Evolutionary conservation across 2,329 filamentous ascomycete species (phyloP).

Genomic region (Biscogniauxia marginata): DNA sequence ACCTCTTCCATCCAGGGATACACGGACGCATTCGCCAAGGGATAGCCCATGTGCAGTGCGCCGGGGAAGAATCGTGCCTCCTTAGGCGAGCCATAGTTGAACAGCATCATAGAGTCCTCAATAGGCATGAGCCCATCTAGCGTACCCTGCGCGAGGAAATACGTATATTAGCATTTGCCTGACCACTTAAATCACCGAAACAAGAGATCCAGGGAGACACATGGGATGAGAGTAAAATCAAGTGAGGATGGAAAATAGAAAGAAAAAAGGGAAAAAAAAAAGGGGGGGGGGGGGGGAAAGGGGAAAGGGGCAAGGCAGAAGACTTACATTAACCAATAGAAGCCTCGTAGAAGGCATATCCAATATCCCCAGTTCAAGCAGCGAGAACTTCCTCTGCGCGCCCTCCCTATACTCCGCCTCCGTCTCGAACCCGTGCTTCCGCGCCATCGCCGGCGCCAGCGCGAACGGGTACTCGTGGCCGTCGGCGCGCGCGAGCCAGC

Average conservation of each 20-base stretch:
- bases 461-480: constrained; percentile 66
- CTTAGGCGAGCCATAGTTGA: constrained; percentile 64
- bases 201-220: no score
- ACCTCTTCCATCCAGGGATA: constrained; percentile 63
- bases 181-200: no score
- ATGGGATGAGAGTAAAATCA: no score
- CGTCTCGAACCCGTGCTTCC: constrained; percentile 60
- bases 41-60: constrained; percentile 67
- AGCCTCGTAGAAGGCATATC: constrained; percentile 55
- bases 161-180: not conserved
- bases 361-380: constrained; percentile 59
- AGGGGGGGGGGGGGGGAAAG: not conserved
- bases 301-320: not conserved
- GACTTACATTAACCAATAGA: constrained; percentile 58
- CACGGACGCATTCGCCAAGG: constrained; percentile 54
- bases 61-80: constrained; percentile 63
- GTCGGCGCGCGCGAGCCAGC: constrained; percentile 61
- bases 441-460: constrained; percentile 54
- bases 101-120: constrained; percentile 63
- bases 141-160: constrained; percentile 45
- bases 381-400: constrained; percentile 60
- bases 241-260: not conserved
- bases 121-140: constrained; percentile 66
- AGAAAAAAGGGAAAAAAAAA: not conserved
- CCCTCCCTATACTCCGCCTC: constrained; percentile 55